phyloP scores from a whole-genome alignment of 2,329 filamentous ascomycete genomes.

The Cytospora mali region DNA sequence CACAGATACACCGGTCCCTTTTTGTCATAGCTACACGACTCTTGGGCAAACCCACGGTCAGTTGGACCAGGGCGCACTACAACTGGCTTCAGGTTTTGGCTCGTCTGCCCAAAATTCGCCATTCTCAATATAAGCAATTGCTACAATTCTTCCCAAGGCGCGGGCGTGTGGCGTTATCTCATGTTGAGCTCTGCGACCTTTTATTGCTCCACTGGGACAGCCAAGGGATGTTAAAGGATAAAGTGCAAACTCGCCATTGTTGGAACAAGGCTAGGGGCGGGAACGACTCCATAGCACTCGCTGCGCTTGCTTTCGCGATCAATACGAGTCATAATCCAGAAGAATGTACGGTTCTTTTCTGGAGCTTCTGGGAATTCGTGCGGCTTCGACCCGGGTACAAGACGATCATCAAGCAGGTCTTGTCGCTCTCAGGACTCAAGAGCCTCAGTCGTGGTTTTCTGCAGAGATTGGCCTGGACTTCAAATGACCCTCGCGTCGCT shows the following conservation, averaged over 20 bases:
- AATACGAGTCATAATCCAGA: conserved; percentile 14
- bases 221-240: conserved; percentile 31
- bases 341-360: conserved; percentile 24
- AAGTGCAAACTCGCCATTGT: not conserved
- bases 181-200: conserved; percentile 34
- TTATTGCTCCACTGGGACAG: conserved; percentile 38
- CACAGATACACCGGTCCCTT: conserved; percentile 10
- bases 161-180: conserved; percentile 26
- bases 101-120: conserved; percentile 25
- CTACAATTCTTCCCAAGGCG: conserved; percentile 26
- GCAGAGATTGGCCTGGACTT: conserved; percentile 31
- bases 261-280: conserved; percentile 23
- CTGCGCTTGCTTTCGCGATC: conserved; percentile 34
- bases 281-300: conserved; percentile 31
- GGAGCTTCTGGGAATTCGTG: conserved; percentile 32
- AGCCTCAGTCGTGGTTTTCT: conserved; percentile 23
- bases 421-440: conserved; percentile 29
- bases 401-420: conserved; percentile 30
- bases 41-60: not conserved
- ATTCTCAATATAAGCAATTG: conserved; percentile 17
- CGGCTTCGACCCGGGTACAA: conserved; percentile 26
- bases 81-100: conserved; percentile 35
- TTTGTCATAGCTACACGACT: conserved; percentile 17
- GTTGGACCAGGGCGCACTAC: conserved; percentile 28
- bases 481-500: conserved; percentile 29